Evolutionary conservation across 164 flowering plant species (phyloP), one percentile per base, ranked within the genome.

Genomic region (Nymphaea colorata): DNA sequence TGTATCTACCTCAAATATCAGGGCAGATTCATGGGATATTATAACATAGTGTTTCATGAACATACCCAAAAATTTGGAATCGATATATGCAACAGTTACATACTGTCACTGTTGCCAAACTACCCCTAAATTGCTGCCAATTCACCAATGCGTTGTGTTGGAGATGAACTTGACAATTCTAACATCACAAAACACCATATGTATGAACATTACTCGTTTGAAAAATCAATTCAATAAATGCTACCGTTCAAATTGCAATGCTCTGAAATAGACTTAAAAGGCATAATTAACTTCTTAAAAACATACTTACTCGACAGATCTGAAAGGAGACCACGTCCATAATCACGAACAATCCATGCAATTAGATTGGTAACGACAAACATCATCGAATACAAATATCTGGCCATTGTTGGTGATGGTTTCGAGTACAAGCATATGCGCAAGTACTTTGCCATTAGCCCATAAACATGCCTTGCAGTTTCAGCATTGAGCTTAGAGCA

Each of bases 301-400:
- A 66, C 6, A 66, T 44, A 66, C 88, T 79, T 87, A 92, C 98
- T 86, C 62, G 77, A 66, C 75, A 90, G 77, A 71, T 85, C 88
- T 1, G 76, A 73, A 73, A 84, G 73, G 18, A 79, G 78, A 41
- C 64, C 64, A 0, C 44, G 79, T 43, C 93, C 92, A 69, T 87
- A 90, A 72, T 92, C 98, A 6, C 98, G 79, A 55, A 85, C 79
- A 43, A 76, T 88, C 98, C 98, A 92, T 0, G 98, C 94, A 2
- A 88, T 74, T 43, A 92, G 61, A 71, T 81, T 88, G 5, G 84
- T 67, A 15, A 75, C 43, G 2, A 92, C 85, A 71, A 92, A 92
- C 55, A 90, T 82, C 65, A 90, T 66, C 4, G 82, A 86, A 59
- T 92, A 92, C 2, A 83, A 80, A 76, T 86, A 90, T 75, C 98